Evolutionary conservation across 2,329 filamentous ascomycete species (phyloP).

Genomic region (Trichoderma citrinoviride): DNA sequence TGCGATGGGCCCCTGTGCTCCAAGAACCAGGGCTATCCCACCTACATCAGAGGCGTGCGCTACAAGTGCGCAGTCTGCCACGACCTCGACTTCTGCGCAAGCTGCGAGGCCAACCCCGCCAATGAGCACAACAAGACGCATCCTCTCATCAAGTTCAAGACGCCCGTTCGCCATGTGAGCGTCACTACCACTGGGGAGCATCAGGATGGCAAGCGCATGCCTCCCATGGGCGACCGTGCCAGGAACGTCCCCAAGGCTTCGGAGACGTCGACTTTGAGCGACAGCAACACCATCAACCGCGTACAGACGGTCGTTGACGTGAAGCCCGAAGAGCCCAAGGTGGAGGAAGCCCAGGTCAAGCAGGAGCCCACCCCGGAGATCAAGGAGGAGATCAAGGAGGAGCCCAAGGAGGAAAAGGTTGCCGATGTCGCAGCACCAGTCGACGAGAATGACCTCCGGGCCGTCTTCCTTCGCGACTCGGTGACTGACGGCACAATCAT

Average conservation of each 20-base stretch:
- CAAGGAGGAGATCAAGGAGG: slow-evolving; percentile 19
- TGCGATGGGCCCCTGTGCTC: slow-evolving; percentile 92
- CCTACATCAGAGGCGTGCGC: slow-evolving; percentile 80
- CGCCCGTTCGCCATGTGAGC: slow-evolving; percentile 80
- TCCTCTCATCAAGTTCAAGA: slow-evolving; percentile 95
- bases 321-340: slow-evolving; percentile 53
- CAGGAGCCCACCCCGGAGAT: not conserved
- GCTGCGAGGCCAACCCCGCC: slow-evolving; percentile 82
- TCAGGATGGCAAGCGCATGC: slow-evolving; percentile 60
- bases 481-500: slow-evolving; percentile 75
- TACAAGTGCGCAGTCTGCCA: slow-evolving; percentile 98
- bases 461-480: slow-evolving; percentile 73
- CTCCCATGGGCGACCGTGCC: slow-evolving; percentile 66
- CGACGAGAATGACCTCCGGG: slow-evolving; percentile 40
- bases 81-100: slow-evolving; percentile 91
- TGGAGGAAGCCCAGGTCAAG: slow-evolving; percentile 35
- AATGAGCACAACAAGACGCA: slow-evolving; percentile 94
- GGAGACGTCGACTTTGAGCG: slow-evolving; percentile 42
- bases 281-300: slow-evolving; percentile 47
- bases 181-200: slow-evolving; percentile 83
- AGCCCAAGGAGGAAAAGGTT: slow-evolving; percentile 29
- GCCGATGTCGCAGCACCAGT: slow-evolving; percentile 23
- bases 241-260: slow-evolving; percentile 48
- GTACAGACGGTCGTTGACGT: slow-evolving; percentile 74
- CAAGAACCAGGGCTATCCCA: slow-evolving; percentile 49